Evolutionary conservation across 106 monocot species (phyloP).

Genomic region (Vanilla planifolia): DNA sequence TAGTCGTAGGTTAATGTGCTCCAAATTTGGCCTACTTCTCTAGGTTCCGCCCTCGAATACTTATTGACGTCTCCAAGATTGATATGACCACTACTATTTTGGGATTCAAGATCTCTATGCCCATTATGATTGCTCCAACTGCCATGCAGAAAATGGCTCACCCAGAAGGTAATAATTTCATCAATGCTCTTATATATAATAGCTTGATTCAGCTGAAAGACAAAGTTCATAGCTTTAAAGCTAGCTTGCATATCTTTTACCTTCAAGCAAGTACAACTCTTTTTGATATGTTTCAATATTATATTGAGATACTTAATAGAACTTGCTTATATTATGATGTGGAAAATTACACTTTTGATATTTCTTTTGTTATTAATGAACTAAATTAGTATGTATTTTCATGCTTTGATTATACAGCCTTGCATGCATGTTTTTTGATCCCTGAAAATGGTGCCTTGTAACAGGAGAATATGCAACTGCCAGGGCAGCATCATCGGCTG

Average conservation of each 20-base stretch:
- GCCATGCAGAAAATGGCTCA: conserved; percentile 91
- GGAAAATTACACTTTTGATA: neutral
- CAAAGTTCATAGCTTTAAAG: too few species aligned
- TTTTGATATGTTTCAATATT: neutral
- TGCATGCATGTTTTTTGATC: conserved; percentile 6
- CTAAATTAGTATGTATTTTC: neutral
- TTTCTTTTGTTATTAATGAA: neutral
- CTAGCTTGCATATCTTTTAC: too few species aligned
- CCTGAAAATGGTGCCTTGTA: conserved; percentile 10
- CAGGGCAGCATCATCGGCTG: conserved; percentile 79
- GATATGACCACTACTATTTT: conserved; percentile 71
- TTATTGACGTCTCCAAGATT: conserved; percentile 79
- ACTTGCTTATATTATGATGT: neutral
- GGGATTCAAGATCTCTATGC: conserved; percentile 90
- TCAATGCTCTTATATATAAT: too few species aligned
- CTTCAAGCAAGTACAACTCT: too few species aligned
- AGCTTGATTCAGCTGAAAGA: too few species aligned
- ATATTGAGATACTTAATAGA: neutral
- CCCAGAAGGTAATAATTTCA: conserved; percentile 51
- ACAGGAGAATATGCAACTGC: conserved; percentile 93
- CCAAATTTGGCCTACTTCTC: neutral
- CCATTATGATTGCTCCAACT: conserved; percentile 87
- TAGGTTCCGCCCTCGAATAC: conserved; percentile 79
- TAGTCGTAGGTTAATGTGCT: too few species aligned
- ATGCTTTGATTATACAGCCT: neutral